These are phyloP conservation scores for Entrophospora sp. DNA, from an alignment of 192 early-diverging fungal genomes.

Conservation along the genomic window DNA sequence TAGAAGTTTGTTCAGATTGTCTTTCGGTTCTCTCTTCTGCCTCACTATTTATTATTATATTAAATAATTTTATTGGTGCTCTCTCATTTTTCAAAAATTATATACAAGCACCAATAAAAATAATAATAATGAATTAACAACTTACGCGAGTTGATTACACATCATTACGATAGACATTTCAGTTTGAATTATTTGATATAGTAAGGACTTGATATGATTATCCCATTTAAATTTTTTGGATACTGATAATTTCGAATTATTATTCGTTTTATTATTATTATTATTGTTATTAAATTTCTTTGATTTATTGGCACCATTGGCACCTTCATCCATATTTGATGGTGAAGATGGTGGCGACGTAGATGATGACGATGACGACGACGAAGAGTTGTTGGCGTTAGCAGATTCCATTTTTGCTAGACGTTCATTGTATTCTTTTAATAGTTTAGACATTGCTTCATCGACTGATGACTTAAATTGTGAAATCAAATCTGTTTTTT, in stretches of 20 bases:
- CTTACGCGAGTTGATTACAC: slow-evolving; percentile 26
- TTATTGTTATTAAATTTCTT: background rate
- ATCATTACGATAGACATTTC: slow-evolving; percentile 19
- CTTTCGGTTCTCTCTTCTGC: slow-evolving; percentile 14
- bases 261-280: background rate
- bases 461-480: background rate
- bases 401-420: too few relatives aligned
- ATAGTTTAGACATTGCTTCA: background rate
- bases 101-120: background rate
- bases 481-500: background rate
- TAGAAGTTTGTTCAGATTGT: slow-evolving; percentile 26
- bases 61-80: too few relatives aligned
- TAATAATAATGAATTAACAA: background rate
- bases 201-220: slow-evolving; percentile 17
- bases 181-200: slow-evolving; percentile 26
- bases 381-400: too few relatives aligned
- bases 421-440: slow-evolving; percentile 2
- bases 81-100: too few relatives aligned
- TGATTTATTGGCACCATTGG: background rate
- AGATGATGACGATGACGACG: too few relatives aligned
- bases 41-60: slow-evolving; percentile 7
- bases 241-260: background rate
- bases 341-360: too few relatives aligned
- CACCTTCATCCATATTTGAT: slow-evolving; percentile 2
- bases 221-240: slow-evolving; percentile 27